Conservation (phyloP, 805 yeast species). For the Tetrapisispora fleetii region DNA sequence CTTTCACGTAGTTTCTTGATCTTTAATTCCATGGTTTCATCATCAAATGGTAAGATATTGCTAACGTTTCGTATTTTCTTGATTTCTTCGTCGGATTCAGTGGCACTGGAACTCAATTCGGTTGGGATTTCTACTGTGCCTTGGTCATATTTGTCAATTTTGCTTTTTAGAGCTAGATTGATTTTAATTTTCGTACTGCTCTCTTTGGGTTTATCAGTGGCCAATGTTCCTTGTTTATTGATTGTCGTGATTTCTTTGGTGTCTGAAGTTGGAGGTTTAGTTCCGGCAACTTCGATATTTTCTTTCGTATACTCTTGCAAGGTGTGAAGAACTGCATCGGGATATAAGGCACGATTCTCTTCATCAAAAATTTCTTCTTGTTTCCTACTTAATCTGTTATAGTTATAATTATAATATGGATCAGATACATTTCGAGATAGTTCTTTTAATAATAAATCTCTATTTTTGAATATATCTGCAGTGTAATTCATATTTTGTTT, state of each 20-base stretch:
- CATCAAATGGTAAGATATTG: slow-evolving; percentile 8
- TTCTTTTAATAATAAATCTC: slow-evolving; percentile 17
- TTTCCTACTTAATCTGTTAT: slow-evolving; percentile 17
- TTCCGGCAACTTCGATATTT: background rate
- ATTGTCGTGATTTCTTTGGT: no score
- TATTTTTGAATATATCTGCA: slow-evolving; percentile 5
- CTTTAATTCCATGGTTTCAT: slow-evolving; percentile 10
- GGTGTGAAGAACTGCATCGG: background rate
- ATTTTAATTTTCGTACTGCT: slow-evolving; percentile 11
- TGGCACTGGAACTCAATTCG: slow-evolving; percentile 1
- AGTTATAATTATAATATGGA: slow-evolving; percentile 18
- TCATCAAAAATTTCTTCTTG: slow-evolving; percentile 14
- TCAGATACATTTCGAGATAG: slow-evolving; percentile 16
- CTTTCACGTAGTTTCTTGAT: slow-evolving; percentile 12
- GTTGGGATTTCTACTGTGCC: slow-evolving; percentile 7
- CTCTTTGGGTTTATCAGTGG: background rate
- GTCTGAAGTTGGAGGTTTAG: background rate
- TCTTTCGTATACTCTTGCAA: background rate
- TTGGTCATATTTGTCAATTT: slow-evolving; percentile 13
- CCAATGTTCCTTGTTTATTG: background rate
- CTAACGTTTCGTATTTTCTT: background rate
- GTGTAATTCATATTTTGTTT: slow-evolving; percentile 13
- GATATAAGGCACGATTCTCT: slow-evolving; percentile 9
- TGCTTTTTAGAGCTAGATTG: slow-evolving; percentile 19
- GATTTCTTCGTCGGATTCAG: slow-evolving; percentile 2